Evolutionary conservation across 106 monocot genomes (phyloP), one percentile per base, ranked within the genome.

Genomic region (Dioscorea dumetorum): DNA sequence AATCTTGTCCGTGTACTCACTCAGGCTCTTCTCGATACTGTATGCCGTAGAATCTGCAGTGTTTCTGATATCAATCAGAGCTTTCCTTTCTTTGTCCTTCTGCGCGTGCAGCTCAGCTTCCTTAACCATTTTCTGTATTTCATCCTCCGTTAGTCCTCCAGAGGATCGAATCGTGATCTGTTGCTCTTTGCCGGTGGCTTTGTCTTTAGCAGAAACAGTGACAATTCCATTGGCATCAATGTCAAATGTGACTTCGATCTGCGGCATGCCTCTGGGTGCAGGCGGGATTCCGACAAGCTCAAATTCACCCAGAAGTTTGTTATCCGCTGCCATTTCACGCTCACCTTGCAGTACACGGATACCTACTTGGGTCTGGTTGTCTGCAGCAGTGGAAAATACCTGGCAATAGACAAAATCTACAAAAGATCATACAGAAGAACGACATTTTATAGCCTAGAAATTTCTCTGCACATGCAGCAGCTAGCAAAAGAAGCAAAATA

Each of bases 291-390:
- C 87, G 0, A 75, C 73, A 21, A 84, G 84, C 0, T 88, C 88
- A 57, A 88, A 88, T 31, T 88, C 84, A 9, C 88, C 88, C 3
- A 88, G 79, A 9, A 88, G 75, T 60, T 84, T 84, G 84, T 88
- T 88, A 59, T 88, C 81, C 1, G 88, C 1, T 20, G 88, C 88
- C 88, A 88, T 88, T 57, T 88, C 88, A 32, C 84, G 81, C 70
- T 88, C 88, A 28, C 88, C 88, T 69, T 88, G 88, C 16, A 88
- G 58, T 19, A 84, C 88, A 22, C 67, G 64, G 31, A 88, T 62
- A n/a, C 88, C 88, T 18, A 88, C 88, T 72, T 88, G 88, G 14
- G 84, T 88, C 58, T 87, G 87, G 59, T 87, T 87, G 70, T 87
- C 83, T 2, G 83, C 87, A 17, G 87, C 87, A 28, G 83, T 88